These are phyloP conservation scores for Wickerhamiella australiensis DNA, from an alignment of 805 yeast species.

Conservation along the genomic window DNA sequence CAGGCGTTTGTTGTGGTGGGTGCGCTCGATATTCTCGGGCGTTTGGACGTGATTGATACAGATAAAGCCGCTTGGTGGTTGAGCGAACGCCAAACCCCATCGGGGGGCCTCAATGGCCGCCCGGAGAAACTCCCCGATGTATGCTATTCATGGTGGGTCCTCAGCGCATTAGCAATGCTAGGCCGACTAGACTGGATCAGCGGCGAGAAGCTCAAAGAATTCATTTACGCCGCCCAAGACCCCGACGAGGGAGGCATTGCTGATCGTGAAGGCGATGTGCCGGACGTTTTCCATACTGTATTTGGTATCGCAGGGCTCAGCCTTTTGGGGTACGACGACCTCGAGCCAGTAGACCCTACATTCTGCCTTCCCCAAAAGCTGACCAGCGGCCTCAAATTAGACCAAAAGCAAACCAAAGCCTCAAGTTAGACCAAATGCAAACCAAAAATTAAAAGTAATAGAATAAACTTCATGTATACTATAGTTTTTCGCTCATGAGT, in stretches of 20 bases:
- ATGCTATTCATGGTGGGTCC: conserved; percentile 98
- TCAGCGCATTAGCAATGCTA: conserved; percentile 60
- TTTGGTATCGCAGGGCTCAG: conserved; percentile 86
- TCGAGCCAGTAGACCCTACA: conserved; percentile 65
- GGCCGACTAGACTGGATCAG: conserved; percentile 69
- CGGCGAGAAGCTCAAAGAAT: conserved; percentile 43
- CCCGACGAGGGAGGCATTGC: conserved; percentile 70
- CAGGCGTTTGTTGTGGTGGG: conserved; percentile 67
- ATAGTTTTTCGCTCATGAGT: conserved; percentile 3
- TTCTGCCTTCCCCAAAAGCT: conserved; percentile 59
- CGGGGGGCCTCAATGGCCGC: conserved; percentile 92
- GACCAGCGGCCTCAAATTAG: neutral
- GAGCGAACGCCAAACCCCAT: conserved; percentile 72
- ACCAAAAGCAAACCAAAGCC: too few species aligned
- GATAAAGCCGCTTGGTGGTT: conserved; percentile 62
- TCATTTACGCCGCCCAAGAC: conserved; percentile 72
- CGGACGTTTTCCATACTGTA: conserved; percentile 84
- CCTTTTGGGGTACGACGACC: conserved; percentile 48
- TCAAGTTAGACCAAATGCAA: too few species aligned
- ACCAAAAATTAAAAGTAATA: too few species aligned
- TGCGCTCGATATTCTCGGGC: conserved; percentile 55
- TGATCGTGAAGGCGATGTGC: conserved; percentile 82
- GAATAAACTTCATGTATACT: too few species aligned
- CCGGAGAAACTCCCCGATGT: conserved; percentile 94
- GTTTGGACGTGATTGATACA: conserved; percentile 38